Percentiles rank a stretch among this genome's conserved stretches.
phyloP scores from a whole-genome alignment of 805 yeast genomes.

The Candida caryicola region DNA sequence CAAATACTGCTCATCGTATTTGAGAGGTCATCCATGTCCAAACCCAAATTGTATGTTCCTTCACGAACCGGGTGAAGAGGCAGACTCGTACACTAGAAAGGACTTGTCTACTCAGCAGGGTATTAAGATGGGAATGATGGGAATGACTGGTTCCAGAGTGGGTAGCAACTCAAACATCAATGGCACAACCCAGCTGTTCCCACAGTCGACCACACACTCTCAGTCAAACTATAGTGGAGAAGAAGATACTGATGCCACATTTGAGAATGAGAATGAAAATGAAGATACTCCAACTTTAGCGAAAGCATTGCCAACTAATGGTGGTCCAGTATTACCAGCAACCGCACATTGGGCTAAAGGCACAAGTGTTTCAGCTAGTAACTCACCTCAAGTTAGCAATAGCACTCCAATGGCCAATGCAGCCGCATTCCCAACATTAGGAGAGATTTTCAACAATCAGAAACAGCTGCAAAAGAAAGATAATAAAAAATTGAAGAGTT shows the following conservation, averaged over 20 bases:
- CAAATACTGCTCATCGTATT: constrained; percentile 93
- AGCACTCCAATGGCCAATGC: constrained; percentile 42
- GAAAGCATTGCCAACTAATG: constrained; percentile 11
- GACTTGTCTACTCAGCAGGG: constrained; percentile 77
- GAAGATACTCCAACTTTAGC: constrained; percentile 7
- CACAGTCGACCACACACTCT: neutral
- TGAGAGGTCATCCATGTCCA: constrained; percentile 94
- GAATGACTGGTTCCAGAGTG: constrained; percentile 18
- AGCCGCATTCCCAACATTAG: constrained; percentile 60
- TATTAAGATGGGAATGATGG: constrained; percentile 52
- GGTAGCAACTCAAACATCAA: constrained; percentile 19
- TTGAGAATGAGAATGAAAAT: constrained; percentile 3
- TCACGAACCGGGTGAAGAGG: constrained; percentile 99
- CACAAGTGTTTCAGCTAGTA: constrained; percentile 23
- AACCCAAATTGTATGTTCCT: constrained; percentile 98
- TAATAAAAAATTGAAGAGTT: constrained; percentile 28
- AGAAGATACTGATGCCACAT: constrained; percentile 9
- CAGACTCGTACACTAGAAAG: constrained; percentile 91
- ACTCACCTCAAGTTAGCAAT: constrained; percentile 37
- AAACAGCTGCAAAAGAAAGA: constrained; percentile 30
- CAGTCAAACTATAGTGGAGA: constrained; percentile 9
- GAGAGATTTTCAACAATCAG: constrained; percentile 42
- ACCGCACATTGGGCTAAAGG: constrained; percentile 63
- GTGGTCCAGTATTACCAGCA: constrained; percentile 58
- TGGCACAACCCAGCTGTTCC: constrained; percentile 9